Conservation (phyloP, 306 rosid species). For the Cyamopsis tetragonoloba region DNA sequence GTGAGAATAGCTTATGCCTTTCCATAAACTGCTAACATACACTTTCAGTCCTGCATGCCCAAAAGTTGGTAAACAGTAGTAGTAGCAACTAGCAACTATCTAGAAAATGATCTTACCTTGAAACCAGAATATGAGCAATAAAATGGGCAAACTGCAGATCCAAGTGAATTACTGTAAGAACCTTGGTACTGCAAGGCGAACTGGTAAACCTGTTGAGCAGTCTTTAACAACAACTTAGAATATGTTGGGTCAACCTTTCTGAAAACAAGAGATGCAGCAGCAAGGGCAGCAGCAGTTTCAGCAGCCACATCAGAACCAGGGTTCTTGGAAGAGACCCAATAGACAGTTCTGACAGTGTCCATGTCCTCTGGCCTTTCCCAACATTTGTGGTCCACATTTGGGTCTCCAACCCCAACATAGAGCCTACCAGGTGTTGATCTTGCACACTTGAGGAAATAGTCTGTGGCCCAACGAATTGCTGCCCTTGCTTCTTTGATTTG, state of each 20-base stretch:
- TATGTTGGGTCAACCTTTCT: conserved; percentile 58
- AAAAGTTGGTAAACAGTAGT: background rate
- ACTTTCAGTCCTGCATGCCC: background rate
- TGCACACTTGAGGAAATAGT: conserved; percentile 78
- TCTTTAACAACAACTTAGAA: conserved; percentile 49
- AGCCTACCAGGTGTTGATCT: conserved; percentile 60
- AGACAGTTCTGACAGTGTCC: conserved; percentile 60
- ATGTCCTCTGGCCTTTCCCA: conserved; percentile 98
- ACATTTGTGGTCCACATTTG: conserved; percentile 73
- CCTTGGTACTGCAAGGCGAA: conserved; percentile 74
- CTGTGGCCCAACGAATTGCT: conserved; percentile 77
- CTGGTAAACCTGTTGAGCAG: conserved; percentile 62
- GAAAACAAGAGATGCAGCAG: conserved; percentile 84
- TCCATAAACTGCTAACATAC: too few relatives aligned
- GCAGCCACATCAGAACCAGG: conserved; percentile 94
- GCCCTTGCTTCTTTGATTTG: conserved; percentile 46
- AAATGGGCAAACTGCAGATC: conserved; percentile 85
- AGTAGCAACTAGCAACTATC: background rate
- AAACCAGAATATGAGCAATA: conserved; percentile 95
- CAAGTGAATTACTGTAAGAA: conserved; percentile 76
- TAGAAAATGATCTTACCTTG: conserved; percentile 43
- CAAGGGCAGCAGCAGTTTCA: conserved; percentile 87
- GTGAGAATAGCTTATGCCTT: too few relatives aligned
- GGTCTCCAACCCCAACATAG: conserved; percentile 89
- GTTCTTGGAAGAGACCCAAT: conserved; percentile 53